These are phyloP conservation scores for Candida sanyaensis DNA, from an alignment of 1,139 yeast genomes.

Conservation along the genomic window DNA sequence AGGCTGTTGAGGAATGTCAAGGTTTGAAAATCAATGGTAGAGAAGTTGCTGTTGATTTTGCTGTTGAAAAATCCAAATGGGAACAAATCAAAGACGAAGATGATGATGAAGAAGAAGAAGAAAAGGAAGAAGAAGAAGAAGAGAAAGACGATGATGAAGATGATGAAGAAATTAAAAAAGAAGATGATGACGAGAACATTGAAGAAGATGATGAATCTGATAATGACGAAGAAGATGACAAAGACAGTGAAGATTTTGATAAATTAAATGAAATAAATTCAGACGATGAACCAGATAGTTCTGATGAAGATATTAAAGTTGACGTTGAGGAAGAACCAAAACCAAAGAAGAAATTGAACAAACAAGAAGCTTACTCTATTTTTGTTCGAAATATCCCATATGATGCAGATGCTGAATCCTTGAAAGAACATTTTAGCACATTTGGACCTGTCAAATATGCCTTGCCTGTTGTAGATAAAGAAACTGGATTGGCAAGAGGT, in stretches of 20 bases:
- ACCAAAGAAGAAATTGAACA: slow-evolving; percentile 49
- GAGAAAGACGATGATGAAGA: slow-evolving; percentile 26
- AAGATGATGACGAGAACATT: slow-evolving; percentile 31
- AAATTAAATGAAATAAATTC: slow-evolving; percentile 30
- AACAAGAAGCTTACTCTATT: slow-evolving; percentile 67
- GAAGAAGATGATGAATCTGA: slow-evolving; percentile 38
- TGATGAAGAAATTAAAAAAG: slow-evolving; percentile 25
- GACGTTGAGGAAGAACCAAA: slow-evolving; percentile 31
- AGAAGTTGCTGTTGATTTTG: slow-evolving; percentile 92
- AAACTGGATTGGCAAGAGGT: slow-evolving; percentile 86
- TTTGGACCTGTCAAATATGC: slow-evolving; percentile 94
- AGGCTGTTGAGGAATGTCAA: slow-evolving; percentile 71
- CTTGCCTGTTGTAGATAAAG: slow-evolving; percentile 85
- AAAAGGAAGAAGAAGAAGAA: slow-evolving; percentile 27
- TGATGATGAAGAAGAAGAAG: slow-evolving; percentile 39
- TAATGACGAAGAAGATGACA: slow-evolving; percentile 34
- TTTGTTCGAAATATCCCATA: slow-evolving; percentile 94
- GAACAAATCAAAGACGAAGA: slow-evolving; percentile 42
- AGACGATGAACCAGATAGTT: slow-evolving; percentile 28
- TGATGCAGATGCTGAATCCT: slow-evolving; percentile 81
- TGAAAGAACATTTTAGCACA: slow-evolving; percentile 68
- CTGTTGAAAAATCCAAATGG: slow-evolving; percentile 88
- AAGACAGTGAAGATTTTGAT: slow-evolving; percentile 28
- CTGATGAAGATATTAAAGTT: slow-evolving; percentile 21
- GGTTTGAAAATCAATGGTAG: slow-evolving; percentile 87